phyloP scores from a whole-genome alignment of 495 filamentous ascomycete genomes.

The Penicillium cinerascens region DNA sequence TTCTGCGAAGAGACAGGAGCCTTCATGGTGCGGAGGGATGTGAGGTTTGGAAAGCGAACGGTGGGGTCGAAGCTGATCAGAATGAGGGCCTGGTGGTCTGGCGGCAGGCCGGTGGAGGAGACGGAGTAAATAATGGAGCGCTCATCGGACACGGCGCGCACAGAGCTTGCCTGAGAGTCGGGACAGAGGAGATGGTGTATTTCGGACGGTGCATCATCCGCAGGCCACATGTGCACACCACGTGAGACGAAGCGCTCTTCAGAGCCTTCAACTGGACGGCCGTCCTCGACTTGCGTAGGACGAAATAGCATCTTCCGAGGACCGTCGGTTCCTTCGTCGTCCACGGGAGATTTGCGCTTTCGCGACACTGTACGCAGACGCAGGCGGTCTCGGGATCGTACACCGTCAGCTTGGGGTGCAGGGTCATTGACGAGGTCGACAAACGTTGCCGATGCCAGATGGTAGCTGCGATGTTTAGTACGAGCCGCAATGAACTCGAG shows the following conservation, averaged over 20 bases:
- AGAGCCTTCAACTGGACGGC: slow-evolving; percentile 27
- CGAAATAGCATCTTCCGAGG: slow-evolving; percentile 30
- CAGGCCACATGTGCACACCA: slow-evolving; percentile 58
- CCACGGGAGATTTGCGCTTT: slow-evolving; percentile 36
- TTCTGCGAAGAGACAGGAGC: neutral
- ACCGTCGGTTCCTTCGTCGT: slow-evolving; percentile 37
- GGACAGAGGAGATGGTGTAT: slow-evolving; percentile 58
- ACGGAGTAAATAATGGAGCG: slow-evolving; percentile 54
- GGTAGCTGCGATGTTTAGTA: slow-evolving; percentile 58
- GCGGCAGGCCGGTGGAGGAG: slow-evolving; percentile 43
- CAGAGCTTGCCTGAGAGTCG: slow-evolving; percentile 39
- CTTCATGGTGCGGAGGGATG: slow-evolving; percentile 9
- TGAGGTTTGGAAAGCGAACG: slow-evolving; percentile 36
- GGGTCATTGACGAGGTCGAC: slow-evolving; percentile 65
- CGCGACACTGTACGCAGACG: slow-evolving; percentile 52
- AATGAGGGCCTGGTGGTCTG: slow-evolving; percentile 47
- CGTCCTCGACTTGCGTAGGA: slow-evolving; percentile 31
- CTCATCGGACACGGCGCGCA: slow-evolving; percentile 58
- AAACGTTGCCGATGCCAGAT: slow-evolving; percentile 55
- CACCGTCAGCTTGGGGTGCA: slow-evolving; percentile 26
- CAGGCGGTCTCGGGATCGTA: slow-evolving; percentile 42
- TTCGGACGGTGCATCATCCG: slow-evolving; percentile 41
- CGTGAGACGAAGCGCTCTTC: slow-evolving; percentile 49
- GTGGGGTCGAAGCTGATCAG: slow-evolving; percentile 63
- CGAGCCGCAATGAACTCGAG: slow-evolving; percentile 54